Percentiles rank a stretch among this genome's conserved stretches.
phyloP scores from a whole-genome alignment of 495 filamentous ascomycete species.

The Elasticomyces elasticus region DNA sequence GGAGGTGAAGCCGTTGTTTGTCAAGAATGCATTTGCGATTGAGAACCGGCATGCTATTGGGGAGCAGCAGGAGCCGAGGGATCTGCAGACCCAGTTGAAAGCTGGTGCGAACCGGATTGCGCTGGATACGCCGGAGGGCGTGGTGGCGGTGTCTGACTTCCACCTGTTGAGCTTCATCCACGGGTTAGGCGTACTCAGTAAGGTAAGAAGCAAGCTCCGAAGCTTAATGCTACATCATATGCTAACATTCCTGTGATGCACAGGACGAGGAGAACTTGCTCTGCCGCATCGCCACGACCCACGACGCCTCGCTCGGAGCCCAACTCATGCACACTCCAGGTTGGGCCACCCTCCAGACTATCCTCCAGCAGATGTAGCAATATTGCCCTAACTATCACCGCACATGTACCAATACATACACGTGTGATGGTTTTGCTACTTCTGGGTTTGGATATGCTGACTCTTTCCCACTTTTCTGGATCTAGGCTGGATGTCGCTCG shows the following conservation, averaged over 20 bases:
- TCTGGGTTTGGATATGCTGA: background rate
- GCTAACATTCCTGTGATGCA: constrained; percentile 8
- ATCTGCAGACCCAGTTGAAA: constrained; percentile 52
- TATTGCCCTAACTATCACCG: background rate
- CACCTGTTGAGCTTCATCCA: constrained; percentile 85
- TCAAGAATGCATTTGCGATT: constrained; percentile 63
- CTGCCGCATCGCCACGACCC: constrained; percentile 67
- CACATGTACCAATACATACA: no score
- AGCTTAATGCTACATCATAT: background rate
- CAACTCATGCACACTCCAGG: constrained; percentile 74
- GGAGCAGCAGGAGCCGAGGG: constrained; percentile 62
- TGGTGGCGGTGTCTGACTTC: constrained; percentile 67
- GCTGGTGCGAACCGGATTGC: constrained; percentile 42
- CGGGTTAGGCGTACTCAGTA: constrained; percentile 65
- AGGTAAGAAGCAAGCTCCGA: constrained; percentile 45
- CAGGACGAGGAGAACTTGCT: constrained; percentile 87
- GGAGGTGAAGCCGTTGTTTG: constrained; percentile 62
- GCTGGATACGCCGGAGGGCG: constrained; percentile 44
- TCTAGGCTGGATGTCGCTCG: constrained; percentile 17
- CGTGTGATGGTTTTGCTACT: background rate
- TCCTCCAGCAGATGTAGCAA: constrained; percentile 48
- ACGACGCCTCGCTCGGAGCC: constrained; percentile 66
- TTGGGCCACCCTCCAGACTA: constrained; percentile 87
- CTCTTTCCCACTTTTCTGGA: background rate
- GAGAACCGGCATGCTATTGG: constrained; percentile 83